Percentiles rank a stretch among this genome's conserved stretches.
Conservation (phyloP, 805 yeast genomes). For the Candida berthetii region DNA sequence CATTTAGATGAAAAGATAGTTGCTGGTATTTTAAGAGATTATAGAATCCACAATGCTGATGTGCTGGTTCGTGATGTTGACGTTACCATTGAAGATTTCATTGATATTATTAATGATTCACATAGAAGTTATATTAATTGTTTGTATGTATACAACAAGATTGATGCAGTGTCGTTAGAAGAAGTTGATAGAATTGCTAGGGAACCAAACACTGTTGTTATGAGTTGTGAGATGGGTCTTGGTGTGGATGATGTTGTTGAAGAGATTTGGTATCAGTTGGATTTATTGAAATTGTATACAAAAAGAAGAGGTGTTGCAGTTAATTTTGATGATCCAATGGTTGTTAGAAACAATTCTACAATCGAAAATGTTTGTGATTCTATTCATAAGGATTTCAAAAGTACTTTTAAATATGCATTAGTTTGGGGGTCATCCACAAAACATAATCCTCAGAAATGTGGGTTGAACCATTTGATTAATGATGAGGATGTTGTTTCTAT, state of each 20-base stretch:
- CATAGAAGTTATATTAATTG: slow-evolving; percentile 89
- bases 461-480: slow-evolving; percentile 71
- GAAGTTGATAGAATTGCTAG: slow-evolving; percentile 91
- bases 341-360: slow-evolving; percentile 73
- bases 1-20: slow-evolving; percentile 77
- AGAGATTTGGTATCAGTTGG: slow-evolving; percentile 87
- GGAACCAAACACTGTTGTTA: slow-evolving; percentile 88
- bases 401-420: slow-evolving; percentile 86
- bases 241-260: slow-evolving; percentile 87
- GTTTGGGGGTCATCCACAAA: slow-evolving; percentile 97
- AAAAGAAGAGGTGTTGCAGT: slow-evolving; percentile 83
- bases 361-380: slow-evolving; percentile 87
- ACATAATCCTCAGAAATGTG: slow-evolving; percentile 96
- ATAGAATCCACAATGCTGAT: slow-evolving; percentile 89
- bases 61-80: slow-evolving; percentile 85
- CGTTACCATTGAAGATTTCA: slow-evolving; percentile 87
- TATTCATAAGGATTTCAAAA: slow-evolving; percentile 87
- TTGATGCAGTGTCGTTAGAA: slow-evolving; percentile 91
- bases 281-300: slow-evolving; percentile 76
- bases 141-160: slow-evolving; percentile 88
- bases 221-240: slow-evolving; percentile 84
- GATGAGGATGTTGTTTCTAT: slow-evolving; percentile 95
- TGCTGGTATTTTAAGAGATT: slow-evolving; percentile 72
- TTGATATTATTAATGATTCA: slow-evolving; percentile 82
- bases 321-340: slow-evolving; percentile 84